phyloP scores from a whole-genome alignment of 2,329 filamentous ascomycete genomes.

The Geoglossum cookeanum region DNA sequence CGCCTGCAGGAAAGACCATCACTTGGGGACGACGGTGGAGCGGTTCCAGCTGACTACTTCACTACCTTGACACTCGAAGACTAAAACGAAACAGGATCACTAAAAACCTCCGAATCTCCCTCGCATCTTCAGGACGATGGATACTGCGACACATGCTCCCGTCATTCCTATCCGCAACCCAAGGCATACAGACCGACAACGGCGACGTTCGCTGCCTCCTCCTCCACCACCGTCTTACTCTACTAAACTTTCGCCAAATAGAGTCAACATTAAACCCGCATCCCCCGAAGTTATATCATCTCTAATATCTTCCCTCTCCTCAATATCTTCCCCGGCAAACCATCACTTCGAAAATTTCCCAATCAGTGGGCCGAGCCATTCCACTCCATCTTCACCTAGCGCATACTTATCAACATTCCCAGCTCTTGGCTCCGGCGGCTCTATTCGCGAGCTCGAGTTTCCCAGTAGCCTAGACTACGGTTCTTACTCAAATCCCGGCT shows the following conservation, averaged over 20 bases:
- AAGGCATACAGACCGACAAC: slow-evolving; percentile 3
- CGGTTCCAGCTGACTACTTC: neutral
- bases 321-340: slow-evolving; percentile 42
- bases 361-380: slow-evolving; percentile 22
- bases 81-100: neutral
- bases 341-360: slow-evolving; percentile 47
- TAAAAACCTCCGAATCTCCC: neutral
- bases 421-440: slow-evolving; percentile 18
- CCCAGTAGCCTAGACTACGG: slow-evolving; percentile 24
- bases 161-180: neutral
- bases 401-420: slow-evolving; percentile 10
- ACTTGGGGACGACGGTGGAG: neutral
- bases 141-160: neutral
- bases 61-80: neutral
- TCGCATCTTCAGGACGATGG: neutral
- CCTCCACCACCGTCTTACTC: slow-evolving; percentile 3
- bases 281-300: slow-evolving; percentile 34
- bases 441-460: slow-evolving; percentile 25
- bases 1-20: neutral
- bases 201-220: slow-evolving; percentile 9
- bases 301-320: slow-evolving; percentile 41
- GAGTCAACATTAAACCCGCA: slow-evolving; percentile 21
- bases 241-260: slow-evolving; percentile 12
- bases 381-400: slow-evolving; percentile 18
- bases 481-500: slow-evolving; percentile 28